Conservation (phyloP, 202 grass and related monocot genomes). For the Dendrocalamus latiflorus region DNA sequence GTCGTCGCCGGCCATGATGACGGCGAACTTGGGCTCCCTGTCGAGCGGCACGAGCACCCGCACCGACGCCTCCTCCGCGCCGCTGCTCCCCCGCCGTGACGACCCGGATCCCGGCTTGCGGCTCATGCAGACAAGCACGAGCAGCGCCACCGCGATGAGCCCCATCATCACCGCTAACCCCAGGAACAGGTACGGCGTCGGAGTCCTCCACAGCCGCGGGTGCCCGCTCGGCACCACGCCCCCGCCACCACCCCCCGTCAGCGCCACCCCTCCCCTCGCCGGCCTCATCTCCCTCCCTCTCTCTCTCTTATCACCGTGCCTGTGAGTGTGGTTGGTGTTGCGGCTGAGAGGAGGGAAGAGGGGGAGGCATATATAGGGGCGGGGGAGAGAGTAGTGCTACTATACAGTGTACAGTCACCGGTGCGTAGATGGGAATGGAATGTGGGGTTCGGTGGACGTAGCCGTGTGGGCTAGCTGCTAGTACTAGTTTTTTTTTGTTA, state of each 20-base stretch:
- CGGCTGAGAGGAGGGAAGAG: not conserved
- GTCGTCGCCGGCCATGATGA: slow-evolving; percentile 53
- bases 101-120: not conserved
- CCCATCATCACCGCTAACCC: slow-evolving; percentile 38
- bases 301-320: not conserved
- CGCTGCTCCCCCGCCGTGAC: not conserved
- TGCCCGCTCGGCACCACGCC: not conserved
- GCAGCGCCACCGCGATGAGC: slow-evolving; percentile 54
- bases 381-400: no score
- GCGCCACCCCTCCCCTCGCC: not conserved
- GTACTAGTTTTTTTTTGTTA: no score
- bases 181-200: slow-evolving; percentile 65
- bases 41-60: slow-evolving; percentile 29
- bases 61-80: not conserved
- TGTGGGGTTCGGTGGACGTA: no score
- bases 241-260: not conserved
- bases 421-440: no score
- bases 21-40: slow-evolving; percentile 48
- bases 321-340: not conserved
- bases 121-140: slow-evolving; percentile 50
- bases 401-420: no score
- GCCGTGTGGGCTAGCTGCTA: no score
- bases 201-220: slow-evolving; percentile 39
- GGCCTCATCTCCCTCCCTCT: not conserved
- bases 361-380: not conserved